A percentile compares a stretch with the other conserved stretches of the same genome.
Evolutionary conservation across 1,284 basidiomycete species (phyloP).

Genomic region (Xerocomus amazonicus): DNA sequence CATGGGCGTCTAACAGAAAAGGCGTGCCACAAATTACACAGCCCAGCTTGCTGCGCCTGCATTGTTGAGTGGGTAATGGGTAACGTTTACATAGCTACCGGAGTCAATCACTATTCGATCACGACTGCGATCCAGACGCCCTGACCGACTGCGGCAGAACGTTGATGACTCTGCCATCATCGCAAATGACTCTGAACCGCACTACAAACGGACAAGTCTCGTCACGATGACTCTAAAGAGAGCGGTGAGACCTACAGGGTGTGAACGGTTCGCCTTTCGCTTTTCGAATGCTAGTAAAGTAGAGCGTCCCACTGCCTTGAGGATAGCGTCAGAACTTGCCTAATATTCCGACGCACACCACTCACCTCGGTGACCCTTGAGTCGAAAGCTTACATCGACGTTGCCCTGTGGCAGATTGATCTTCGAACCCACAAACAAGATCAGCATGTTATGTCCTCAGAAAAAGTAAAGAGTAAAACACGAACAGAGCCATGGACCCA

Average conservation of each 20-base stretch:
- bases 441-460: background rate
- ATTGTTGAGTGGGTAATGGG: too few species aligned
- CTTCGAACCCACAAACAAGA: conserved; percentile 34
- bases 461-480: conserved; percentile 8
- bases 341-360: background rate
- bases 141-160: conserved; percentile 7
- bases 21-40: conserved; percentile 1
- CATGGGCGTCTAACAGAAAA: too few species aligned
- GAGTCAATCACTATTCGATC: background rate
- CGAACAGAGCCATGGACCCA: conserved; percentile 64
- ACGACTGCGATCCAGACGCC: background rate
- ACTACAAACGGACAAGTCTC: conserved; percentile 38
- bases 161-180: conserved; percentile 54
- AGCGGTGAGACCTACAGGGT: conserved; percentile 48
- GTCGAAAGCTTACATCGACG: conserved; percentile 70
- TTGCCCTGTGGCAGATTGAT: conserved; percentile 72
- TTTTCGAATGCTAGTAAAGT: conserved; percentile 76
- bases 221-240: background rate
- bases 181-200: conserved; percentile 66
- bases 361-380: conserved; percentile 67
- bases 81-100: too few species aligned
- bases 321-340: background rate
- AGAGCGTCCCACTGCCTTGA: conserved; percentile 65
- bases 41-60: background rate
- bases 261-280: conserved; percentile 70